phyloP scores from a whole-genome alignment of 805 yeast genomes.

The Scheffersomyces ergatensis region DNA sequence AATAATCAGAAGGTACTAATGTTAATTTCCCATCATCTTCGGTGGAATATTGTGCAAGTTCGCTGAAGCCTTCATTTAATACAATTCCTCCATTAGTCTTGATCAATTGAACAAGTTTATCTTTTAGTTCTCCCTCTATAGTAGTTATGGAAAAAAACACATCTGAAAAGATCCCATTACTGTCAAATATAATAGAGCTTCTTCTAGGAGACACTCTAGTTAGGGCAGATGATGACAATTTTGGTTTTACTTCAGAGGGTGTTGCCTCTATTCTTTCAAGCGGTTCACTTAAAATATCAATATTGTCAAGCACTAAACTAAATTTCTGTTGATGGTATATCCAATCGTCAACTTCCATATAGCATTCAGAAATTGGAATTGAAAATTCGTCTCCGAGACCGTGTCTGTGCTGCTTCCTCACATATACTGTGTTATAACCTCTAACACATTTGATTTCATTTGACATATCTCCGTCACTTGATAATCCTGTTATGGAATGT shows the following conservation, averaged over 20 bases:
- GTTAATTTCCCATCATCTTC: slow-evolving; percentile 6
- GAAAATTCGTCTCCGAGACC: slow-evolving; percentile 12
- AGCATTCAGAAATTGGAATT: slow-evolving; percentile 29
- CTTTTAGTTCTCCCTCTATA: slow-evolving; percentile 30
- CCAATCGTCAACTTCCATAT: slow-evolving; percentile 41
- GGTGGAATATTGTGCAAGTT: slow-evolving; percentile 17
- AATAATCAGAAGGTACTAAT: slow-evolving; percentile 4
- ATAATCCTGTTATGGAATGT: slow-evolving; percentile 45
- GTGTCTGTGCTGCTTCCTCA: slow-evolving; percentile 16
- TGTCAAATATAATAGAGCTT: background rate
- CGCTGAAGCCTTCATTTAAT: slow-evolving; percentile 33
- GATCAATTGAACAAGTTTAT: slow-evolving; percentile 33
- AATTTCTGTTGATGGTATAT: slow-evolving; percentile 33
- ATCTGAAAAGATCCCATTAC: slow-evolving; percentile 13
- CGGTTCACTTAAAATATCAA: slow-evolving; percentile 12
- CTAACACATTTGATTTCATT: slow-evolving; percentile 50
- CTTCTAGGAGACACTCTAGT: background rate
- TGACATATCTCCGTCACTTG: slow-evolving; percentile 8
- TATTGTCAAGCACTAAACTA: slow-evolving; percentile 16
- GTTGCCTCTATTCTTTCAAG: background rate
- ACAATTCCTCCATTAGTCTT: slow-evolving; percentile 40
- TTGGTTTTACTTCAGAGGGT: background rate
- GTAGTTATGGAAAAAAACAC: slow-evolving; percentile 36
- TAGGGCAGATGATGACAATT: background rate
- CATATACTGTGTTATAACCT: slow-evolving; percentile 54